Evolutionary conservation across 371 early-diverging fungal species (phyloP).

Genomic region (Mucor plumbeus): DNA sequence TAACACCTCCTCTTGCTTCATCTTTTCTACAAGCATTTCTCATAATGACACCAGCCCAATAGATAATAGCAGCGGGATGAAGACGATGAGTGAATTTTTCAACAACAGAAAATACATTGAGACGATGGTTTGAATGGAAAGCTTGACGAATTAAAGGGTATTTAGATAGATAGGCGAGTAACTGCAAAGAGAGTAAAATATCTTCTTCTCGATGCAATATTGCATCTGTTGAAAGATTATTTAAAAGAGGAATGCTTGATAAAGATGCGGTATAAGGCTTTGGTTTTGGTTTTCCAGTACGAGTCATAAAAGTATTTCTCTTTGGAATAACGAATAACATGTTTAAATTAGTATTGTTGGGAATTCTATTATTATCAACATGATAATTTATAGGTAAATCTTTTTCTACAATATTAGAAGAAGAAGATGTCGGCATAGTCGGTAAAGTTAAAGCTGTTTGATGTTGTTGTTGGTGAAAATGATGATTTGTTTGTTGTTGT

Average conservation of each 20-base stretch:
- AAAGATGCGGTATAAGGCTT: constrained; percentile 32
- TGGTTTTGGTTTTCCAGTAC: constrained; percentile 28
- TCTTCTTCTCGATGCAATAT: constrained; percentile 80
- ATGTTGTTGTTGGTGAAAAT: neutral
- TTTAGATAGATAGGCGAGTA: constrained; percentile 85
- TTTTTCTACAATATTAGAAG: constrained; percentile 7
- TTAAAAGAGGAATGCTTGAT: constrained; percentile 31
- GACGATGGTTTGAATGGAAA: constrained; percentile 61
- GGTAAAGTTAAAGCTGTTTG: constrained; percentile 26
- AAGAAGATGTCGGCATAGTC: constrained; percentile 23
- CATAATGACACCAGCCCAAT: constrained; percentile 85
- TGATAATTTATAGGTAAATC: neutral
- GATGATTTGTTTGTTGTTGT: constrained; percentile 10
- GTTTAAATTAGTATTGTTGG: constrained; percentile 1
- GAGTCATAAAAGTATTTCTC: constrained; percentile 32
- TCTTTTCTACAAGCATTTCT: constrained; percentile 82
- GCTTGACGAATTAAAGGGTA: constrained; percentile 71
- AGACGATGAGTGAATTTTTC: constrained; percentile 74
- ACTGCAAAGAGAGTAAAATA: constrained; percentile 80
- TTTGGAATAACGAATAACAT: constrained; percentile 30
- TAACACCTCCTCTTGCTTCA: constrained; percentile 69
- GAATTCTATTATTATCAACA: constrained; percentile 5
- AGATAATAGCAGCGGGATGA: constrained; percentile 71
- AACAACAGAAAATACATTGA: constrained; percentile 76
- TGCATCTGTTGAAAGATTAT: constrained; percentile 51